A percentile compares a stretch with the other conserved stretches of the same genome.
These are phyloP conservation scores for Epichloe sp. DNA, from an alignment of 2,329 filamentous ascomycete genomes.

Conservation along the genomic window DNA sequence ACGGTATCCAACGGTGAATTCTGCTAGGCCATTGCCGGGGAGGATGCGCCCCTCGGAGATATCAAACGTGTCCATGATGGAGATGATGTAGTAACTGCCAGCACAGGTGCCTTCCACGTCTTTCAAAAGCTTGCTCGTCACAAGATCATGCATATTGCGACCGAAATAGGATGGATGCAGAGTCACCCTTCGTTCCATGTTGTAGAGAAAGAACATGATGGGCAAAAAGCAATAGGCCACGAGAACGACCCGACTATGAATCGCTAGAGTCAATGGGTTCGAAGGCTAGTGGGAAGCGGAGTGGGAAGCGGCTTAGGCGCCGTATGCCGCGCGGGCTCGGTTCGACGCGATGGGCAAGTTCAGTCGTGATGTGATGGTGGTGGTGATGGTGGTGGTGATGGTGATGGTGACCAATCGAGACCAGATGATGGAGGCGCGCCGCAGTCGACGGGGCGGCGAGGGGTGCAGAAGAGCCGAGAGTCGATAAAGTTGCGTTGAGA, in stretches of 20 bases:
- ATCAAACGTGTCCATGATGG: conserved; percentile 92
- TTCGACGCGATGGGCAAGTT: not conserved
- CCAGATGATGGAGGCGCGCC: not conserved
- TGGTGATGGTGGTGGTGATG: not conserved
- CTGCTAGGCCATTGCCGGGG: conserved; percentile 79
- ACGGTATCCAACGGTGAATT: conserved; percentile 90
- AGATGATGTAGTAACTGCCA: conserved; percentile 93
- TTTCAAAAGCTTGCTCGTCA: conserved; percentile 76
- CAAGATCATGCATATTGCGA: conserved; percentile 80
- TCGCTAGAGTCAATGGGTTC: not conserved
- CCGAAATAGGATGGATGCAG: conserved; percentile 97
- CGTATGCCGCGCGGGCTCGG: not conserved
- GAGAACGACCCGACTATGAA: not conserved
- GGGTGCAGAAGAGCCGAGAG: conserved; percentile 7
- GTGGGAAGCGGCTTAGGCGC: not conserved
- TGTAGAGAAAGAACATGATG: conserved; percentile 95
- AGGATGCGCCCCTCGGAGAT: conserved; percentile 89
- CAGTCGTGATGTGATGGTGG: not conserved
- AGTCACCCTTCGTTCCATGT: conserved; percentile 87
- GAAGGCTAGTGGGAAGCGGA: not conserved
- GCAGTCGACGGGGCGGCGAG: conserved; percentile 2
- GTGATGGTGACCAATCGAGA: not conserved
- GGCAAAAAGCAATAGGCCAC: not conserved
- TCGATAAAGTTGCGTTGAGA: conserved; percentile 1
- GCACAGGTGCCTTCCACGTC: conserved; percentile 94